Conservation (phyloP, 2,329 filamentous ascomycete genomes). For the Didymosphaeria variabile region DNA sequence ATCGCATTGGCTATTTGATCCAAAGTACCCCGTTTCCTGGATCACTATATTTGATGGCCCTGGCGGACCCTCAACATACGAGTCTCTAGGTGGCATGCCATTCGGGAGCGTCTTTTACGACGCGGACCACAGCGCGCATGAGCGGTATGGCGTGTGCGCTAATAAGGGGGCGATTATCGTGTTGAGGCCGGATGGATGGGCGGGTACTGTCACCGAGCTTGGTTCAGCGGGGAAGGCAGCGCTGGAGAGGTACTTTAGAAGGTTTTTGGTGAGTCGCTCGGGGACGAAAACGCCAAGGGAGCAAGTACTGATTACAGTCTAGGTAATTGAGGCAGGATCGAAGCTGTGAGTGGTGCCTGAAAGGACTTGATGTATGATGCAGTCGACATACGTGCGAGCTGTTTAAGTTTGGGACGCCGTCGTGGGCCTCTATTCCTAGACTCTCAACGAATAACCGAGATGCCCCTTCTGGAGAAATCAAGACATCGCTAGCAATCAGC, state of each 20-base stretch:
- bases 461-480: background rate
- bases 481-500: background rate
- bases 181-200: constrained; percentile 46
- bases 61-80: constrained; percentile 40
- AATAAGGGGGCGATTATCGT: constrained; percentile 39
- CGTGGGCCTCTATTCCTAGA: background rate
- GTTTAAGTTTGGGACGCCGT: background rate
- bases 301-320: background rate
- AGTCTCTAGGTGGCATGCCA: constrained; percentile 39
- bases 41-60: constrained; percentile 37
- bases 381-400: background rate
- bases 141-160: constrained; percentile 39
- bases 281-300: background rate
- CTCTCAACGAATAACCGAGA: background rate
- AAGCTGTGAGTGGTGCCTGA: background rate
- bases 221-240: constrained; percentile 19
- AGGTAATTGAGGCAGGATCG: background rate
- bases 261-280: constrained; percentile 24
- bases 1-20: constrained; percentile 24
- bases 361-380: background rate
- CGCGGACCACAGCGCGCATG: constrained; percentile 39
- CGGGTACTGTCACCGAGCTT: constrained; percentile 33
- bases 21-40: constrained; percentile 29
- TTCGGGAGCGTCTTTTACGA: constrained; percentile 52
- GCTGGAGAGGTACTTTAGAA: constrained; percentile 33